phyloP scores from a whole-genome alignment of 169 alveolate genomes.

The Ophryocystis elektroscirrha region DNA sequence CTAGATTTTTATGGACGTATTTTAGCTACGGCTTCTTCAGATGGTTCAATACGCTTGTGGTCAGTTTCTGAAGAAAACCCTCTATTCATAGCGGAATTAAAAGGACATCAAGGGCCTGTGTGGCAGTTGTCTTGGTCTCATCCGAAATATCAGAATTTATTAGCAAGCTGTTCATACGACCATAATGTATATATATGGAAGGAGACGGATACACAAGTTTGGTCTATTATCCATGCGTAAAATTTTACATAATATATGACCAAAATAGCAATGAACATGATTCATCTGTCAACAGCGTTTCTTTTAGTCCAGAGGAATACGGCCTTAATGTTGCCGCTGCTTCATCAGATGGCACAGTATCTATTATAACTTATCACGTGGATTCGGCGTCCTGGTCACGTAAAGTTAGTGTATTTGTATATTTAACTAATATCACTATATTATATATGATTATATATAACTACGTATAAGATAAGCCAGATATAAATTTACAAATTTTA shows the following conservation, averaged over 20 bases:
- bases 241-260: too few relatives aligned
- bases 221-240: neutral
- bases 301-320: conserved; percentile 49
- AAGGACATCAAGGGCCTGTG: conserved; percentile 56
- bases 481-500: too few relatives aligned
- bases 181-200: conserved; percentile 48
- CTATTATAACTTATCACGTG: conserved; percentile 20
- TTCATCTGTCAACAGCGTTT: conserved; percentile 44
- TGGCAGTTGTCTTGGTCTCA: conserved; percentile 66
- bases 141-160: conserved; percentile 53
- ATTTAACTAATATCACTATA: too few relatives aligned
- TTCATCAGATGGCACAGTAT: conserved; percentile 42
- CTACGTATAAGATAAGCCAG: too few relatives aligned
- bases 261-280: conserved; percentile 16
- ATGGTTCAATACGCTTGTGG: conserved; percentile 42
- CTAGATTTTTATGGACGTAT: conserved; percentile 56
- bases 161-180: conserved; percentile 63
- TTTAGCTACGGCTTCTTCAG: conserved; percentile 57
- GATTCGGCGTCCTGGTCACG: conserved; percentile 5
- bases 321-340: conserved; percentile 48
- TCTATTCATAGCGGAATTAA: conserved; percentile 17
- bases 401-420: too few relatives aligned
- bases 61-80: conserved; percentile 26
- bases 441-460: too few relatives aligned
- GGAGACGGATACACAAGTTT: conserved; percentile 25